A percentile compares a stretch with the other conserved stretches of the same genome.
phyloP scores from a whole-genome alignment of 495 filamentous ascomycete species.

The Hypoxylon cercidicola region DNA sequence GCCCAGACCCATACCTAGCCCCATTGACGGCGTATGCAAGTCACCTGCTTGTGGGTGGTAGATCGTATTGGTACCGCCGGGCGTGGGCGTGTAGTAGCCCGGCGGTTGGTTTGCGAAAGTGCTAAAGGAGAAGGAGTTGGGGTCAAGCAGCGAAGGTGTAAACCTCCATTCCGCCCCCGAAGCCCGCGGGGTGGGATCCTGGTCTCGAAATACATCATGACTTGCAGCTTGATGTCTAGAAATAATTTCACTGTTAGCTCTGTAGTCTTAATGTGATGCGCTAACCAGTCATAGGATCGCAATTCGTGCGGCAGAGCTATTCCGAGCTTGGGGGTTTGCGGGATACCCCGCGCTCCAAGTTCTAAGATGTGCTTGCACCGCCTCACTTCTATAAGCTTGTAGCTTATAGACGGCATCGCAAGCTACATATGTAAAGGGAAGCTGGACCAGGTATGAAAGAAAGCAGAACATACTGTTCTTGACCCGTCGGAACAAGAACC shows the following conservation, averaged over 20 bases:
- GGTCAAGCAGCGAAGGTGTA: constrained; percentile 87
- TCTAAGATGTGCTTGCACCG: constrained; percentile 40
- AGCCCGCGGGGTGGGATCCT: constrained; percentile 80
- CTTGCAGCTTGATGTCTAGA: constrained; percentile 51
- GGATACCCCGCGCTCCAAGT: constrained; percentile 41
- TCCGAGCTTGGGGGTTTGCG: constrained; percentile 29
- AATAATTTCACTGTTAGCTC: constrained; percentile 23
- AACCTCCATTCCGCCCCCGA: constrained; percentile 83
- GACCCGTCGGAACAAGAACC: constrained; percentile 52
- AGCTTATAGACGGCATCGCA: constrained; percentile 19
- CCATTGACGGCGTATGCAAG: constrained; percentile 83
- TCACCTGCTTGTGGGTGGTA: constrained; percentile 90
- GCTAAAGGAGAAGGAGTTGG: constrained; percentile 81
- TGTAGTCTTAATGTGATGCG: constrained; percentile 1
- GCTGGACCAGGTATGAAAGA: constrained; percentile 19
- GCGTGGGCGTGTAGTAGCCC: constrained; percentile 89
- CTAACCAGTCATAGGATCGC: constrained; percentile 17
- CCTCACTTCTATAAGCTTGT: constrained; percentile 19
- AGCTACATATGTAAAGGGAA: constrained; percentile 7
- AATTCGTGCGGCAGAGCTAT: constrained; percentile 21
- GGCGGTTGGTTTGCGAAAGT: constrained; percentile 80
- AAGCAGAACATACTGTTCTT: constrained; percentile 60
- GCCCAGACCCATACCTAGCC: constrained; percentile 70
- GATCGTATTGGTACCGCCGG: constrained; percentile 81
- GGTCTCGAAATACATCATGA: constrained; percentile 72